Conservation (phyloP, 2,329 filamentous ascomycete species). For the Diaporthe aspalathi region DNA sequence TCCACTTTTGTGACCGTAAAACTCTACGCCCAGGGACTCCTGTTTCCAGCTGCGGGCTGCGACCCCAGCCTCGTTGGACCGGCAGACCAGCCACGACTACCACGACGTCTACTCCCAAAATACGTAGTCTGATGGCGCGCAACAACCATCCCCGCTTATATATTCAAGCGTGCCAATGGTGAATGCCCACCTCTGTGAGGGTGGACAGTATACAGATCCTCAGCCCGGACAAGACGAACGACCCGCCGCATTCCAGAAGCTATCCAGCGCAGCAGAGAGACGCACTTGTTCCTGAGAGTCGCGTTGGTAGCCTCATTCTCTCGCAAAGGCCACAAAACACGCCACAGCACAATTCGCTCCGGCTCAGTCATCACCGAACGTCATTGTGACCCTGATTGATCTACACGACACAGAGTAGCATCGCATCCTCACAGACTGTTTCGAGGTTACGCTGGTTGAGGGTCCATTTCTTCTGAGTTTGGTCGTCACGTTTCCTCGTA, state of each 20-base stretch:
- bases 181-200: too few species aligned
- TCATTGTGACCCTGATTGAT: background rate
- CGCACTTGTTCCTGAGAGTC: background rate
- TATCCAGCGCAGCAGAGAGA: background rate
- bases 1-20: background rate
- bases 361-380: background rate
- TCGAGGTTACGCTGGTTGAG: constrained; percentile 6
- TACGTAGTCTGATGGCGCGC: too few species aligned
- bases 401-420: background rate
- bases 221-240: background rate
- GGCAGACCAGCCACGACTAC: background rate
- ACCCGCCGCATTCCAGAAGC: constrained; percentile 6
- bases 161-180: background rate
- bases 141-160: background rate
- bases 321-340: background rate
- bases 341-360: background rate
- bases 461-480: background rate
- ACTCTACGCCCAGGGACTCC: background rate
- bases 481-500: background rate
- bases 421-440: background rate
- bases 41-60: background rate
- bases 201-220: background rate
- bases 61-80: background rate
- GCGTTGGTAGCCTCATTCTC: background rate
- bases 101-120: background rate